Conservation (phyloP, 2,329 filamentous ascomycete species). For the Sarocladiaceae sp. region DNA sequence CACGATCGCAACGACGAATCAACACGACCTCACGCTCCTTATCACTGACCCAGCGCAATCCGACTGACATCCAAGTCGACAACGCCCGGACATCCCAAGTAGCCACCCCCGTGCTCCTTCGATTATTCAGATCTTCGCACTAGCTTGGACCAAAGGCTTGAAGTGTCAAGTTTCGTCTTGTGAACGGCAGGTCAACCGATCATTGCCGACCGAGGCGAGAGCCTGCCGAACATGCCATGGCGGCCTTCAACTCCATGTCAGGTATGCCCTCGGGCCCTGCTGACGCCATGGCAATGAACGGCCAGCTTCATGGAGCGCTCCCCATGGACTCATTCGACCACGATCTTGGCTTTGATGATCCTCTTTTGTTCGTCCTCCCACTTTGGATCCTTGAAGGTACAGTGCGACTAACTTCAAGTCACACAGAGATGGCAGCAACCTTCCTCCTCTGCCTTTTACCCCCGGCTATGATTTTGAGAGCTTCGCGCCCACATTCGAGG, state of each 20-base stretch:
- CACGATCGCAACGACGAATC: no score
- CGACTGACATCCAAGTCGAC: no score
- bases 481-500: slow-evolving; percentile 57
- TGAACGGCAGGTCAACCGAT: background rate
- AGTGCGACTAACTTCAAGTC: background rate
- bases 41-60: no score
- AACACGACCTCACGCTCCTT: no score
- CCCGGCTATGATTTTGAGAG: slow-evolving; percentile 55
- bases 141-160: no score
- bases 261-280: slow-evolving; percentile 39
- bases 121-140: no score
- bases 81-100: no score
- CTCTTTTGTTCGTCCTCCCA: slow-evolving; percentile 43
- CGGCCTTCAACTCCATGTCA: slow-evolving; percentile 51
- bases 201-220: slow-evolving; percentile 12
- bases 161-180: no score
- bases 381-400: background rate
- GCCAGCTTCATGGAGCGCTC: slow-evolving; percentile 25
- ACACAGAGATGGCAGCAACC: slow-evolving; percentile 25
- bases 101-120: no score
- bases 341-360: slow-evolving; percentile 49
- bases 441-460: slow-evolving; percentile 44
- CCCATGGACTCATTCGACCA: slow-evolving; percentile 45
- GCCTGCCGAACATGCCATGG: slow-evolving; percentile 44
- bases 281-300: slow-evolving; percentile 42